Percentiles rank a stretch among this genome's conserved stretches.
These are phyloP conservation scores for Andrographis paniculata DNA, from an alignment of 305 asterid species.

Conservation along the genomic window DNA sequence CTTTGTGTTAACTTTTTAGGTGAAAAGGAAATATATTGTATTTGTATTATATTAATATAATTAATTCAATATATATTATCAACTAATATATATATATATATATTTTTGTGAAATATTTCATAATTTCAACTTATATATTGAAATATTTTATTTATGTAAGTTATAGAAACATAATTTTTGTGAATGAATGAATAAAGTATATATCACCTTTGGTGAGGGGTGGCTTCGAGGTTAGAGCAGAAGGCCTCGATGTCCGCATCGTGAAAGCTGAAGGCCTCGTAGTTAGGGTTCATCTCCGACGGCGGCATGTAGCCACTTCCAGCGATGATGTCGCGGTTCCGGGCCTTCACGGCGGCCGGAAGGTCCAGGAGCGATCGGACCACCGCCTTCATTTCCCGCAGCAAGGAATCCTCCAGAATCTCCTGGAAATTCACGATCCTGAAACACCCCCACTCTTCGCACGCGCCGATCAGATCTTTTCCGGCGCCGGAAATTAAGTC, in stretches of 20 bases:
- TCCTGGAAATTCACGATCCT: conserved; percentile 36
- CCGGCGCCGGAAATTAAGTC: conserved; percentile 32
- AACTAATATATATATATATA: no score
- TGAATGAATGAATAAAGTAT: no score
- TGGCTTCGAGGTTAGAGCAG: conserved; percentile 34
- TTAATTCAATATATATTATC: no score
- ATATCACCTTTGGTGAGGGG: conserved; percentile 62
- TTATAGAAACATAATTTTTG: no score
- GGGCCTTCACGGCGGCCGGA: conserved; percentile 40
- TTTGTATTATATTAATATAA: no score
- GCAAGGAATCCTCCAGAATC: conserved; percentile 28
- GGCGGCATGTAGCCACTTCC: conserved; percentile 62
- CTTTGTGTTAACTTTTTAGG: no score
- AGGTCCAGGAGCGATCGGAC: conserved; percentile 40
- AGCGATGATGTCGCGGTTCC: conserved; percentile 35
- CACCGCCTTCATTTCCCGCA: conserved; percentile 47
- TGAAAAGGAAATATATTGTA: no score
- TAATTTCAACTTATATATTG: no score
- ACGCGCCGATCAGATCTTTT: conserved; percentile 38
- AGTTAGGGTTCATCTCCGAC: conserved; percentile 37
- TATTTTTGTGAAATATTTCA: no score
- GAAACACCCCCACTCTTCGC: conserved; percentile 68
- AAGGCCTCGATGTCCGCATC: conserved; percentile 39
- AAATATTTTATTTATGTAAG: no score
- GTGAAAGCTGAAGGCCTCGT: conserved; percentile 54